Evolutionary conservation across 805 yeast species (phyloP).

Genomic region (Cyberlindnera subsufficiens): DNA sequence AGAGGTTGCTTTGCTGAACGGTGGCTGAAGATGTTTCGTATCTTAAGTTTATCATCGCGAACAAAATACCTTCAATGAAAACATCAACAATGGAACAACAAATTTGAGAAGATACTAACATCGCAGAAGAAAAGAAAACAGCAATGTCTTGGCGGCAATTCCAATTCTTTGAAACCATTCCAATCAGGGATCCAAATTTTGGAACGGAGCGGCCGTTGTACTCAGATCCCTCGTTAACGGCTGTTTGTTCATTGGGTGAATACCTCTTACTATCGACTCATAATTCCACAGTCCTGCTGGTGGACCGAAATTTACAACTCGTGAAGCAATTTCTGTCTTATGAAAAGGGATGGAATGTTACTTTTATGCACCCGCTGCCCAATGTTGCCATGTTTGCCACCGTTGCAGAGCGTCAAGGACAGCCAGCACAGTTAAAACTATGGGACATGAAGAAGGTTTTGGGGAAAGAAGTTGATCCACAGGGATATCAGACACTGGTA

Average conservation of each 20-base stretch:
- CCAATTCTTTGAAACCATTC: constrained; percentile 77
- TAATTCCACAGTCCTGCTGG: constrained; percentile 47
- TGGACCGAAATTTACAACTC: constrained; percentile 43
- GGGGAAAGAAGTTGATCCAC: constrained; percentile 26
- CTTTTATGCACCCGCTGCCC: constrained; percentile 44
- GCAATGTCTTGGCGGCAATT: constrained; percentile 65
- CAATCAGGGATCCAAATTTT: constrained; percentile 77
- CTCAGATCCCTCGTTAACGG: constrained; percentile 70
- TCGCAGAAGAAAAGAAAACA: background rate
- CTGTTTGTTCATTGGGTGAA: constrained; percentile 52
- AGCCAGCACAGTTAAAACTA: constrained; percentile 59
- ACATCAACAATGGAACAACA: too few relatives aligned
- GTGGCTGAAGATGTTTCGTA: too few relatives aligned
- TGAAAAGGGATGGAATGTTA: constrained; percentile 58
- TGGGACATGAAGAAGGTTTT: constrained; percentile 62
- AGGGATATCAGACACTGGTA: constrained; percentile 53
- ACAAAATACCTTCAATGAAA: too few relatives aligned
- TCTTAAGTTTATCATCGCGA: too few relatives aligned
- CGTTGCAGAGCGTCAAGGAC: constrained; percentile 69
- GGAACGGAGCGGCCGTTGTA: constrained; percentile 60
- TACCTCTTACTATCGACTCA: constrained; percentile 56
- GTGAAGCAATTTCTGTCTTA: constrained; percentile 55
- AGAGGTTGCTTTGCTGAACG: too few relatives aligned
- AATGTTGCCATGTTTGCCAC: constrained; percentile 55
- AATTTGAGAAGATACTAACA: too few relatives aligned